Base-by-base conservation (phyloP, 768 basidiomycete species). In the Naganishia antarctica region DNA sequence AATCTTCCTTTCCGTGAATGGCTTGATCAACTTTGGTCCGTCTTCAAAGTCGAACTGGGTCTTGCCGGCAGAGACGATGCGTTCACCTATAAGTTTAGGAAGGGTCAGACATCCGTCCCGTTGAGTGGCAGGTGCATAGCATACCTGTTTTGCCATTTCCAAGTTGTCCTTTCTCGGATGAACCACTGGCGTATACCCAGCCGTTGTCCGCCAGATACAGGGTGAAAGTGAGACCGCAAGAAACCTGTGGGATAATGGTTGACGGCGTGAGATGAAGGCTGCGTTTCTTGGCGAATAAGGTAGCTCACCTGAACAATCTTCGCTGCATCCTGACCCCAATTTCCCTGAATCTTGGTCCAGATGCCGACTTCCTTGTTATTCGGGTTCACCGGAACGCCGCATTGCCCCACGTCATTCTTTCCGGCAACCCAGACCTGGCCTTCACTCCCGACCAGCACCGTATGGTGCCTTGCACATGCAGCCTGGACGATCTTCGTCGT, bases 91-190 rank as follows among this genome's bases (percentile, higher is more conserved):
- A 37, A 7, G 34, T 15, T 7, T 7, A 37, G 8, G 8, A 37
- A 15, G 34, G 7, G 34, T 37, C 34, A 37, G 34, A 7, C 34
- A 15, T n/a, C 34, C 15, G 34, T 37, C 34, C 8, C 34, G 15
- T 15, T 7, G 34, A 5, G 28, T 25, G 28, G 16, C 11, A 12
- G 9, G 12, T 11, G 16, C 2, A n/a, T n/a, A 34, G 58, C 68
- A 43, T 25, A n/a, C 93, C 91, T 0, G 91, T 93, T 68, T 85
- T 85, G 18, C 93, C 94, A 74, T 91, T 93, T 0, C 91, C 94
- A 0, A 97, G 81, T 69, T 96, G 93, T 0, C 94, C 94, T 64
- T 90, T 86, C 77, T 96, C 92, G 23, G 86, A 90, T 57, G 89
- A 92, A 34, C 94, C 94, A 68, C 91, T 87, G 0, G 90, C 83